Evolutionary conservation across 257 asterid genomes (phyloP), one percentile per base, ranked within the genome.

Genomic region (Nicotiana knightiana): DNA sequence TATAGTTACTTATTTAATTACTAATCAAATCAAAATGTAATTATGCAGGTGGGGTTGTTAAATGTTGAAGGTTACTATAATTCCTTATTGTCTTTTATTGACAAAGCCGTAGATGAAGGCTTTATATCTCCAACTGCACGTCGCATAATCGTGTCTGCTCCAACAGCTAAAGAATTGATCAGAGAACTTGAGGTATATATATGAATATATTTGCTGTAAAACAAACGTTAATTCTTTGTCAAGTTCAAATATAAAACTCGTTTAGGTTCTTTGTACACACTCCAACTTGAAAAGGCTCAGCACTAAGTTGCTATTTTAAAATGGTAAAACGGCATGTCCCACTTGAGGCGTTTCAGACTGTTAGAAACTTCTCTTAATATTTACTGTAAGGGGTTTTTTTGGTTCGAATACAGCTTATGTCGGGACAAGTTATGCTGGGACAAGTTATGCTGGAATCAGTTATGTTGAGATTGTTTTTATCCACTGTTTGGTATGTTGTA

Each of bases 21-120:
- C 81, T 83, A 67, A 82, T 55, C 67, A 64, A 32, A 77, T 82
- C 53, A 5, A 48, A 63, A 39, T 82, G 5, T 28, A 43, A 81
- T 63, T 61, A 61, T 84, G 85, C 92, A 95, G 99, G 99, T 95
- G 77, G 99, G 99, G 65, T 91, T 95, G 61, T 86, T 95, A 92
- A 95, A 95, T 66, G 99, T 95, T 21, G 98, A 95, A n/a, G 99
- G 98, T 12, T 95, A 82, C 92, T 95, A 95, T 30, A 93, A 92
- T 85, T 95, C 98, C 9, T 85, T 93, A 79, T 67, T 90, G 88
- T 89, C 88, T 51, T 92, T 91, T 55, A 82, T 91, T 54, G 96
- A 91, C 12, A 89, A 90, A 90, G 99, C 98, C 84, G 97, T 95
- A 67, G 99, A 95, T 86, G 99, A 95, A 93, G 99, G 99, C 88